A percentile compares a stretch with the other conserved stretches of the same genome.
phyloP scores from a whole-genome alignment of 2,329 filamentous ascomycete genomes.

The Arachnomyces sp. region DNA sequence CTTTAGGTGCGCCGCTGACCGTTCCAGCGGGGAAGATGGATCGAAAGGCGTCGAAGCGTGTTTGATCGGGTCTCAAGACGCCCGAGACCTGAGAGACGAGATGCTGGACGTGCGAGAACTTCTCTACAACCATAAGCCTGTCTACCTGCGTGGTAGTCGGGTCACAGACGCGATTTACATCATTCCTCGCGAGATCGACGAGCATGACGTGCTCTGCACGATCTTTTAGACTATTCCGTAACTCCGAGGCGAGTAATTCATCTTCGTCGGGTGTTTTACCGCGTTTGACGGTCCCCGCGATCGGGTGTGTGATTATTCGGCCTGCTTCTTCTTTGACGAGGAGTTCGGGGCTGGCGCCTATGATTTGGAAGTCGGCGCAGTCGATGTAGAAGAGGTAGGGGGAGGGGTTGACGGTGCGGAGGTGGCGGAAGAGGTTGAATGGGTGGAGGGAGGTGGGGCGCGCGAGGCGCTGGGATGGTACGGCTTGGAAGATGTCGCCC shows the following conservation, averaged over 20 bases:
- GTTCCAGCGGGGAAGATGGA: conserved; percentile 97
- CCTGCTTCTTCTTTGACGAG: conserved; percentile 84
- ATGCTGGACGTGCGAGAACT: conserved; percentile 96
- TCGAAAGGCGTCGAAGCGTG: conserved; percentile 88
- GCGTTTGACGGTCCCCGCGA: conserved; percentile 88
- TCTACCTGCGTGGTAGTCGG: conserved; percentile 84
- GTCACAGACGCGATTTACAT: conserved; percentile 92
- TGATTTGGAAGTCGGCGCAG: conserved; percentile 85
- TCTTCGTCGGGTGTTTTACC: conserved; percentile 77
- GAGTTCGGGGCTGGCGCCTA: conserved; percentile 89
- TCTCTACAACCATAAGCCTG: conserved; percentile 85
- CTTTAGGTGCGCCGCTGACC: conserved; percentile 90
- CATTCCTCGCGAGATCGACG: conserved; percentile 90
- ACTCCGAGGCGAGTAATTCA: conserved; percentile 64
- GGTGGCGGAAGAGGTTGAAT: conserved; percentile 94
- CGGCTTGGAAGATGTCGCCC: conserved; percentile 95
- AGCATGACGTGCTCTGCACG: conserved; percentile 95
- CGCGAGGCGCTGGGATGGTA: conserved; percentile 87
- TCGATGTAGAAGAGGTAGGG: conserved; percentile 96
- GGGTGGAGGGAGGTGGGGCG: conserved; percentile 85
- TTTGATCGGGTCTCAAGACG: conserved; percentile 71
- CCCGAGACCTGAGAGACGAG: conserved; percentile 93
- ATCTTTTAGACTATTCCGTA: conserved; percentile 78
- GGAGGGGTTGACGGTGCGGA: conserved; percentile 94
- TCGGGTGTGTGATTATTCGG: conserved; percentile 89